Percentiles rank a stretch among this genome's conserved stretches.
Evolutionary conservation across 2,329 filamentous ascomycete species (phyloP).

Genomic region (Cordyceps javanica): DNA sequence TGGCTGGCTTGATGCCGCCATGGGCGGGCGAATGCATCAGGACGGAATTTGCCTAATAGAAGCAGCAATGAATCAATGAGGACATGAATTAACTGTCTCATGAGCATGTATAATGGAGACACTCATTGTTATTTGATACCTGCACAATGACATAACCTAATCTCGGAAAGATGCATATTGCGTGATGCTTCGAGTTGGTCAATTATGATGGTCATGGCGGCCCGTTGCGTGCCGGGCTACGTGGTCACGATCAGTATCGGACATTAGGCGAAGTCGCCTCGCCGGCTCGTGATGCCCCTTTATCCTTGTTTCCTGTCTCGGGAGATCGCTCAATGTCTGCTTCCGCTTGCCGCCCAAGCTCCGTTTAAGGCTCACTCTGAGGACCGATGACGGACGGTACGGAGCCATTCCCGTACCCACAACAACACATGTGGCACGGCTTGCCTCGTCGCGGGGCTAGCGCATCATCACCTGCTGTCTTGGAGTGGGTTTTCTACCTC

Average conservation of each 20-base stretch:
- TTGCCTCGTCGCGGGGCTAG: neutral
- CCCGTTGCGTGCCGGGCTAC: neutral
- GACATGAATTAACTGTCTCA: neutral
- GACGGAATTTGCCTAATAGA: neutral
- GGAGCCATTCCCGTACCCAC: constrained; percentile 3
- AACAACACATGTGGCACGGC: neutral
- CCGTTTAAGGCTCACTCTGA: neutral
- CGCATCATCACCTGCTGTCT: neutral
- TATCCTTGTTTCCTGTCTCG: neutral
- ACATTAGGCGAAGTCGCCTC: no score
- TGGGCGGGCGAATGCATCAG: neutral
- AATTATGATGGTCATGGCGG: neutral
- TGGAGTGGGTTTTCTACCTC: neutral
- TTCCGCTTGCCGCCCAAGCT: neutral
- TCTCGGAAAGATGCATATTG: no score
- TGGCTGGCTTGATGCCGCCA: neutral
- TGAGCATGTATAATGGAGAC: neutral
- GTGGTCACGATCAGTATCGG: neutral
- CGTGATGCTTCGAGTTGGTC: neutral
- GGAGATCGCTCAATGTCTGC: neutral
- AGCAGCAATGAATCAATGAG: neutral
- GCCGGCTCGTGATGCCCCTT: neutral
- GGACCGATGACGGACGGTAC: neutral
- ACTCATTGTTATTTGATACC: neutral
- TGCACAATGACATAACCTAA: neutral